These are phyloP conservation scores for Evansstolkia leycettana DNA, from an alignment of 495 filamentous ascomycete species.

Conservation along the genomic window DNA sequence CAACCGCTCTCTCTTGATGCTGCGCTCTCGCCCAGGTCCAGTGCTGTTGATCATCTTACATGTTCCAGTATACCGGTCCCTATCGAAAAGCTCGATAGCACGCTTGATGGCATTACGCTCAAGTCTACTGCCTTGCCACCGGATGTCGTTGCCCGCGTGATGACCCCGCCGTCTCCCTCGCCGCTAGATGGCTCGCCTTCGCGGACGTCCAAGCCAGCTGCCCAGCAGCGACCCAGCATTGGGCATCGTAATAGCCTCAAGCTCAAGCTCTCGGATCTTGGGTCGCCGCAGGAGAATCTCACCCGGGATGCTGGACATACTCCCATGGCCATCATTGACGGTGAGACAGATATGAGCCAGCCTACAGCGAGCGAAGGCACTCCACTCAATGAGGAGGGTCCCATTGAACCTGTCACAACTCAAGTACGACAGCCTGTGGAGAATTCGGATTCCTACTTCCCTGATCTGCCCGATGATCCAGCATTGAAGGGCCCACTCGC, in stretches of 20 bases:
- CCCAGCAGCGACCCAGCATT: slow-evolving; percentile 5
- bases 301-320: slow-evolving; percentile 33
- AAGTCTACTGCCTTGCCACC: slow-evolving; percentile 34
- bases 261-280: slow-evolving; percentile 30
- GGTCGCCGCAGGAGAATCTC: slow-evolving; percentile 25
- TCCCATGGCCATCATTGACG: slow-evolving; percentile 33
- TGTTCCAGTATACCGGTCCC: slow-evolving; percentile 24
- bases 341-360: slow-evolving; percentile 17
- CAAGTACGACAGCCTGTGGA: slow-evolving; percentile 23
- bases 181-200: slow-evolving; percentile 19
- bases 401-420: slow-evolving; percentile 20
- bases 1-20: slow-evolving; percentile 25
- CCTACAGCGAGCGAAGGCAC: slow-evolving; percentile 15
- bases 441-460: slow-evolving; percentile 30
- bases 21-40: slow-evolving; percentile 28
- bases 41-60: slow-evolving; percentile 9
- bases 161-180: slow-evolving; percentile 31
- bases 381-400: slow-evolving; percentile 12
- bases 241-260: slow-evolving; percentile 27
- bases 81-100: slow-evolving; percentile 37
- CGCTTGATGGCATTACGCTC: slow-evolving; percentile 34
- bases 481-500: slow-evolving; percentile 33
- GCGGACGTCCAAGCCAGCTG: slow-evolving; percentile 8
- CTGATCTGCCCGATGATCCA: slow-evolving; percentile 29
- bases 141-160: slow-evolving; percentile 29